Evolutionary conservation across 73 alveolate genomes (phyloP), one percentile per base, ranked within the genome.

Genomic region (Effrenium voratum): DNA sequence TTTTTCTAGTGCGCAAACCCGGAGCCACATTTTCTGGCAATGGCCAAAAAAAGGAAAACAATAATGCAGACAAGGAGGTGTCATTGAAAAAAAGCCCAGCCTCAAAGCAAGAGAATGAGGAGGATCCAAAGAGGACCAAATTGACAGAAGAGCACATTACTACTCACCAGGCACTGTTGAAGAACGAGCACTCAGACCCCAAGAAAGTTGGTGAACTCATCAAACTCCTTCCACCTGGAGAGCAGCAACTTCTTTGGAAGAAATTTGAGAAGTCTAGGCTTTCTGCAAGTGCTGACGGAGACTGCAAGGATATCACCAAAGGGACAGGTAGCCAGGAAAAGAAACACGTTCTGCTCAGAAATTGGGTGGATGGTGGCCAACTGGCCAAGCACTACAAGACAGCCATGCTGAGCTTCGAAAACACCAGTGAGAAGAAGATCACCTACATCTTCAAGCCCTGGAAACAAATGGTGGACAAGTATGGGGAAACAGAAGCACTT

Each of bases 401-500:
- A 12, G 86, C 86, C 59, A 41, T 41, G 86, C 40, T 76, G 60
- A 41, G 36, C 59, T 40, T 40, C 19, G 86, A 76, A 59, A 38
- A 76, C 36, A 41, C 40, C 5, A 59, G 41, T 2, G 86, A 41
- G 59, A 76, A 76, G 59, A 59, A 59, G 2, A 59, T 55, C 5
- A 38, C 4, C 40, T 12, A 16, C 5, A 76, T 40, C 60, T 76
- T 76, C 86, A 76, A 80, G 63, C 43, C 91, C 22, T 80, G 91
- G 91, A 80, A 80, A 70, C 72, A 80, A 70, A 50, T 36, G 32
- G 70, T 45, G 70, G 91, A 80, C 91, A 80, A 80, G 70, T 80
- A 80, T n/a, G 91, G 91, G 32, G 19, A 80, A 70, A n/a, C 16
- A 3, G 91, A 80, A 41, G 91, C 91, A 5, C 44, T 80, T 43